Conservation (phyloP, 2,329 filamentous ascomycete species). For the Pseudogymnoascus sp. region DNA sequence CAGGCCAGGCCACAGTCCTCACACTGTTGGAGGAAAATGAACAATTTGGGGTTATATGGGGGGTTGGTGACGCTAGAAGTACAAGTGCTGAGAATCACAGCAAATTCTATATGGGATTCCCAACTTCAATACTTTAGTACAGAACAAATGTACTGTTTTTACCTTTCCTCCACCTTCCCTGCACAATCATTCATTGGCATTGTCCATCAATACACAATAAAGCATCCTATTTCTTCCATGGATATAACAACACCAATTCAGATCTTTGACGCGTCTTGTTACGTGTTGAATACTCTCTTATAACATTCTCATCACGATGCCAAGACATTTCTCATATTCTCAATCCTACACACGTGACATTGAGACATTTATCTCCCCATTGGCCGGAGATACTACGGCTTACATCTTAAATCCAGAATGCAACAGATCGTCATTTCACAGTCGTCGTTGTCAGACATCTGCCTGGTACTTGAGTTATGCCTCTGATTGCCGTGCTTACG, state of each 20-base stretch:
- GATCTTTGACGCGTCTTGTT: not conserved
- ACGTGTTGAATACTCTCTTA: not conserved
- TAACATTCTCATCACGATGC: not conserved
- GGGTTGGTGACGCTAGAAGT: not conserved
- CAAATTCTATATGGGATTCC: not conserved
- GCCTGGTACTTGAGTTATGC: not conserved
- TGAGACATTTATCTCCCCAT: not conserved
- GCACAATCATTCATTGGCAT: not conserved
- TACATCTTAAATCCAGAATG: not conserved
- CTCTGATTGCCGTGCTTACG: not conserved
- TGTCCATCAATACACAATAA: not conserved
- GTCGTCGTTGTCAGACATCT: not conserved
- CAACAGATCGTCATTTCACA: not conserved
- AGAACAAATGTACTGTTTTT: not conserved
- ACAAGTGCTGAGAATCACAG: not conserved
- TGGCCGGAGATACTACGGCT: not conserved
- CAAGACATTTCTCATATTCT: slow-evolving; percentile 7
- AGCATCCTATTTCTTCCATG: not conserved
- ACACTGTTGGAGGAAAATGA: not conserved
- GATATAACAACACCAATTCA: not conserved
- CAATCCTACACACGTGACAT: not conserved
- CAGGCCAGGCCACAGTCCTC: not conserved
- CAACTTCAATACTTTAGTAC: not conserved
- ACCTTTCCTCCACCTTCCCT: not conserved
- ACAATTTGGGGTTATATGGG: not conserved